Base-by-base conservation (phyloP, 1,284 basidiomycete species). In the Cutaneotrichosporon cutaneum region DNA sequence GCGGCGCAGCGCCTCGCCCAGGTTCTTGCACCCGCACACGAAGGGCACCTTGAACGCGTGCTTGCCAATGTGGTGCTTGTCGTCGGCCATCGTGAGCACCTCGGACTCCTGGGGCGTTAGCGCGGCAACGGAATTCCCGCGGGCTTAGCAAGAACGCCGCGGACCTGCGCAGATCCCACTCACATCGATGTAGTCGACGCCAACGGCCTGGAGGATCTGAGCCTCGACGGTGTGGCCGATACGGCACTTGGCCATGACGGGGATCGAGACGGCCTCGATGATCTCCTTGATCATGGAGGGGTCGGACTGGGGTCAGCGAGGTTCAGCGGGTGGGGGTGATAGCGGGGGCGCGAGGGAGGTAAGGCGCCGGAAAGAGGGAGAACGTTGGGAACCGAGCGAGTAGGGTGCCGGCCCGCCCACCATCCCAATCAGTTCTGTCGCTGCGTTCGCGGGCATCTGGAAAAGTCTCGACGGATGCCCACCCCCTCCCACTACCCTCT, bases 201-300 rank as follows among this genome's bases (percentile, higher is more conserved):
- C 94, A 74, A 97, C 85, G 22, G 88, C 86, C 85, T 98, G 93
- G 35, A 98, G 82, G 73, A 99, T 96, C 89, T 94, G 92, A 7
- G 92, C 92, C 81, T 96, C 94, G 64, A 95, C 94, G 70, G 95
- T 90, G 82, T 99, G 95, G 1, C 95, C 96, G 78, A 99, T 98
- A 70, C 96, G 88, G 63, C 77, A 77, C 65, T 81, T 81, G 58
- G 81, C 80, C 80, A 81, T 82, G 68, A 84, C 83, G 54, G 83
- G 93, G 72, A 96, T 93, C 26, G 91, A 94, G 52, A 95, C 92
- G 32, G 90, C 86, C 61, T 88, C 89, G 69, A 93, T 89, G 79
- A 97, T 97, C 76, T 90, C 86, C 80, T 97, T 97, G 84, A 99
- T 98, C 90, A 98, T 92, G 62, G 87, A 83, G 11, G 94, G 94